Base-by-base conservation (phyloP, 2,329 filamentous ascomycete genomes). In the Aspergillus fructus region DNA sequence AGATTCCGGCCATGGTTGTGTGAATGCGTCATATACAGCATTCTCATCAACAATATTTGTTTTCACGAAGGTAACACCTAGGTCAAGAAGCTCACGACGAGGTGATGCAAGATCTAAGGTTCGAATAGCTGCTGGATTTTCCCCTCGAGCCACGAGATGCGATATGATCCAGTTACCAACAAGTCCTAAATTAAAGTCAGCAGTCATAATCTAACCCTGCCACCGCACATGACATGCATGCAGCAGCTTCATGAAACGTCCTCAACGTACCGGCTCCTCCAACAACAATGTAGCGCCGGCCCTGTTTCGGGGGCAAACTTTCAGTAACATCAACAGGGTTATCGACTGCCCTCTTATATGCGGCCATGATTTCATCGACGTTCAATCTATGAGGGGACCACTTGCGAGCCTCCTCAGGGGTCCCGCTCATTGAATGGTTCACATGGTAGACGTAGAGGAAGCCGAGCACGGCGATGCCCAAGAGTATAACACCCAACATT, bases 131-230 rank as follows among this genome's bases (percentile, higher is more conserved):
- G 74, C 66, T 1, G 82, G 76, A 3, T 76, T 70, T 46, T 83
- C 80, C 11, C 83, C 83, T 5, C 80, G 81, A 19, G 76, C 74
- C 9, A 85, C 72, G 8, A 85, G 78, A 59, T 84, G 80, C 8
- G 79, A 70, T 11, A 83, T 79, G 34, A 85, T 80, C 67, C 79
- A 81, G 33, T 81, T 78, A 3, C 83, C 83, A 2, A 85, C 80
- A 33, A 85, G 77, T 5, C 83, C 82, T 83, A 48, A 27, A 24
- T 34, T 12, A 9, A n/a, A 34, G 30, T 48, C 13, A 48, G 15
- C 17, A 34, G 30, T 12, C 9, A 19, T 34, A 24, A 33, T 30
- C 11, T 46, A 7, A n/a, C 23, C 7, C 5, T 23, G 12, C 23
- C 24, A 34, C 13, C 34, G 34, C 15, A 13, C 19, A 41, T 21